Percentiles rank a stretch among this genome's conserved stretches.
Conservation (phyloP, 371 early-diverging fungal species). For the Mucor racemosus region DNA sequence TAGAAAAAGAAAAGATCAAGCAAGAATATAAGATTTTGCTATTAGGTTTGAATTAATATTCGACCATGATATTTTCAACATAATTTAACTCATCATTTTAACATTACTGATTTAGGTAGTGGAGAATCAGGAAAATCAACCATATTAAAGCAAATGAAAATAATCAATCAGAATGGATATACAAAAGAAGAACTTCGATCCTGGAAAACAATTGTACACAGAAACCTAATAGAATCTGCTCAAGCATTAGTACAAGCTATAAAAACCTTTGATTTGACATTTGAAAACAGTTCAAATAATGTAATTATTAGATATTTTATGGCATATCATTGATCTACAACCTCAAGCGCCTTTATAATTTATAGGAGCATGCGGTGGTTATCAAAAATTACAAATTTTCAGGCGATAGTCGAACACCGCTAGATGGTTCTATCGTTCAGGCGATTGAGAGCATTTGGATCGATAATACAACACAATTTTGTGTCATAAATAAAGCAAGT, state of each 20-base stretch:
- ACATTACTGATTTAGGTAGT: constrained; percentile 51
- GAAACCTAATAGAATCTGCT: constrained; percentile 80
- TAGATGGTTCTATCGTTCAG: constrained; percentile 45
- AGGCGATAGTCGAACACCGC: background rate
- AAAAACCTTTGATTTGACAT: constrained; percentile 44
- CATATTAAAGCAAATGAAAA: constrained; percentile 74
- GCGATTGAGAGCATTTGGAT: constrained; percentile 72
- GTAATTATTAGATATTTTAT: background rate
- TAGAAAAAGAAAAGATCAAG: constrained; percentile 57
- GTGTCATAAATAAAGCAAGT: constrained; percentile 61
- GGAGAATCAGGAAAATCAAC: constrained; percentile 80
- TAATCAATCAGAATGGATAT: constrained; percentile 91
- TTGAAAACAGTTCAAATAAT: background rate
- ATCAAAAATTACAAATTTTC: constrained; percentile 17
- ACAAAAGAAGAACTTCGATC: constrained; percentile 75
- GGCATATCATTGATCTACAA: background rate
- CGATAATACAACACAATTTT: constrained; percentile 61
- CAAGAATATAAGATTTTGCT: constrained; percentile 76
- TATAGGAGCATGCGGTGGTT: constrained; percentile 4
- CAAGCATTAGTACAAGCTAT: constrained; percentile 67
- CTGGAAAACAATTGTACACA: constrained; percentile 76
- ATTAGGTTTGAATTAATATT: constrained; percentile 52
- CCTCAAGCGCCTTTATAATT: background rate
- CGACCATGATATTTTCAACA: background rate
- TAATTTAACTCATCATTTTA: background rate